Evolutionary conservation across 805 yeast genomes (phyloP), one percentile per base, ranked within the genome.

Genomic region (Teunomyces pallodes): DNA sequence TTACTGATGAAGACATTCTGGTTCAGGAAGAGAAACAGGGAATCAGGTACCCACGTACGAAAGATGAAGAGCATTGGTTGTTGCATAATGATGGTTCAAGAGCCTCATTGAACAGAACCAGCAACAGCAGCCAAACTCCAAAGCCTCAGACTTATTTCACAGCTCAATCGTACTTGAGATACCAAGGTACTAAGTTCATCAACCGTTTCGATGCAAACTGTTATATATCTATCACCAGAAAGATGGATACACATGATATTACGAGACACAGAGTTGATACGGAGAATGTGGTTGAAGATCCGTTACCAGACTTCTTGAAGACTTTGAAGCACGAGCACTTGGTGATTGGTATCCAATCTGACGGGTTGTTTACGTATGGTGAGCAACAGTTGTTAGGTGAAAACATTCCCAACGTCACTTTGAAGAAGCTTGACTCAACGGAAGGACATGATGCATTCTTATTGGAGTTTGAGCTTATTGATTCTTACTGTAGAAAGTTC

Each of bases 381-480:
- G 99, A 94, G 68, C 99, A 94, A 67, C 88, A 88, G 59, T 80
- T 84, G 45, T 76, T 94, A 42, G 95, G 95, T 1, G 79, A 81
- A 36, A 72, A 82, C 59, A 79, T 94, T 50, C 91, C 90, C 6
- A 76, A 86, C 56, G 77, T 95, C 1, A 64, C 57, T 5, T 72
- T 94, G 54, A 82, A 84, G 55, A 82, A 83, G 58, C 84, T 94
- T 38, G 81, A 87, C 53, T 90, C 97, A 1, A 94, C 92, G 9
- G 99, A 94, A 58, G 99, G 99, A 13, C 99, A 94, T 62, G 99
- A 94, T 71, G 99, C 98, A 2, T 94, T 94, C 62, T 70, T 94
- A 51, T 74, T 94, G 42, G 99, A 94, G 66, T 94, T 94, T 65
- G 85, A 82, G 43, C 81, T 83, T 45, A 90, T 94, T 48, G 88